Conservation (phyloP, 2,329 filamentous ascomycete species). For the Penicillium sp. region DNA sequence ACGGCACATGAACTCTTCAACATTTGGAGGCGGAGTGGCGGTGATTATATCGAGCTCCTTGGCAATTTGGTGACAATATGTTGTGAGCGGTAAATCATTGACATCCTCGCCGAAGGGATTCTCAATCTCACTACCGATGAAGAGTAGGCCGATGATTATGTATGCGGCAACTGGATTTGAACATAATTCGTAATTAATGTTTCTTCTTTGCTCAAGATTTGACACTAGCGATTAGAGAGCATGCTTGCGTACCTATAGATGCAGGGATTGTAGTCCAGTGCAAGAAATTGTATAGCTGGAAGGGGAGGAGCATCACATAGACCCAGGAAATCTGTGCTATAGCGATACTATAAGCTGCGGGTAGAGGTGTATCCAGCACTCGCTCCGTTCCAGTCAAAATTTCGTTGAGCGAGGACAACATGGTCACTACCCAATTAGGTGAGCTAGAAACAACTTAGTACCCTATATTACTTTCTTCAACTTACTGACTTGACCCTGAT, state of each 20-base stretch:
- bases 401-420: constrained; percentile 71
- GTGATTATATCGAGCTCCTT: constrained; percentile 77
- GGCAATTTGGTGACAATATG: constrained; percentile 77
- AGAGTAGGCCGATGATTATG: constrained; percentile 78
- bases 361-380: constrained; percentile 82
- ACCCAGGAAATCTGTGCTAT: constrained; percentile 90
- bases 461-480: neutral
- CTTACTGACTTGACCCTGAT: constrained; percentile 48
- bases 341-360: constrained; percentile 81
- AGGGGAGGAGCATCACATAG: constrained; percentile 79
- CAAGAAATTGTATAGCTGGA: constrained; percentile 72
- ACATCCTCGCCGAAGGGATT: constrained; percentile 85
- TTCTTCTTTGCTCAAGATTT: neutral
- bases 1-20: constrained; percentile 55
- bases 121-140: constrained; percentile 81
- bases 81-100: constrained; percentile 78
- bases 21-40: constrained; percentile 59
- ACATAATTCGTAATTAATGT: neutral
- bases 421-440: constrained; percentile 54
- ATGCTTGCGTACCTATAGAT: constrained; percentile 57
- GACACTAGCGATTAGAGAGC: neutral
- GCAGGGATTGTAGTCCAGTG: constrained; percentile 79
- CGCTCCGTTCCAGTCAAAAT: constrained; percentile 75
- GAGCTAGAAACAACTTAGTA: neutral
- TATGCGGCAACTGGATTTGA: constrained; percentile 66